Evolutionary conservation across 163 green algal species (phyloP).

Genomic region (Scenedesmus sp.): DNA sequence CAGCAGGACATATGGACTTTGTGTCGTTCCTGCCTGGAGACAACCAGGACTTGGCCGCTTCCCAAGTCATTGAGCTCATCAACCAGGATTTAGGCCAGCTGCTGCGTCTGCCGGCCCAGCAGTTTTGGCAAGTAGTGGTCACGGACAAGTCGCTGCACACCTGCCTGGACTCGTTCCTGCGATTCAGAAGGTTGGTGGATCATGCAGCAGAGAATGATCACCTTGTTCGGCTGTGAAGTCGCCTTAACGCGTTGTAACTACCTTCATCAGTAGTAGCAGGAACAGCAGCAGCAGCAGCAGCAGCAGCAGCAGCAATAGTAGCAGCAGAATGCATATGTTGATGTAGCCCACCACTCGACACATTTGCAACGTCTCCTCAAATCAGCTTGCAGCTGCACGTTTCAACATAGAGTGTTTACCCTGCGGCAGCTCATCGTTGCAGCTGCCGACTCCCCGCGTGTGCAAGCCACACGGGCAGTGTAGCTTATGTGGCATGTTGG

Average conservation of each 20-base stretch:
- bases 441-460: background rate
- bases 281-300: background rate
- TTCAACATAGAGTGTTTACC: too few species aligned
- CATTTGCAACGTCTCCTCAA: too few species aligned
- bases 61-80: constrained; percentile 30
- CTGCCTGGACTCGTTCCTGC: constrained; percentile 71
- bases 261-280: background rate
- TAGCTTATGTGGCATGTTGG: too few species aligned
- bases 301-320: background rate
- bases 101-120: constrained; percentile 49
- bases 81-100: constrained; percentile 56
- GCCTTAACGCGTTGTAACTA: background rate
- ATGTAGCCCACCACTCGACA: background rate
- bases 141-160: constrained; percentile 59
- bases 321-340: background rate
- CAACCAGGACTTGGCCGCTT: constrained; percentile 36
- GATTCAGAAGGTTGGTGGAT: constrained; percentile 61
- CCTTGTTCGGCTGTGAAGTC: background rate
- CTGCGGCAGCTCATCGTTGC: too few species aligned
- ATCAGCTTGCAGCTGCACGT: too few species aligned
- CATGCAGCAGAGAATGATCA: background rate
- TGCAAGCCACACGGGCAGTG: too few species aligned
- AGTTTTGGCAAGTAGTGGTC: constrained; percentile 67
- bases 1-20: background rate
- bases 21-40: constrained; percentile 49